Conservation (phyloP, 768 basidiomycete genomes). For the Exidia glandulosa region DNA sequence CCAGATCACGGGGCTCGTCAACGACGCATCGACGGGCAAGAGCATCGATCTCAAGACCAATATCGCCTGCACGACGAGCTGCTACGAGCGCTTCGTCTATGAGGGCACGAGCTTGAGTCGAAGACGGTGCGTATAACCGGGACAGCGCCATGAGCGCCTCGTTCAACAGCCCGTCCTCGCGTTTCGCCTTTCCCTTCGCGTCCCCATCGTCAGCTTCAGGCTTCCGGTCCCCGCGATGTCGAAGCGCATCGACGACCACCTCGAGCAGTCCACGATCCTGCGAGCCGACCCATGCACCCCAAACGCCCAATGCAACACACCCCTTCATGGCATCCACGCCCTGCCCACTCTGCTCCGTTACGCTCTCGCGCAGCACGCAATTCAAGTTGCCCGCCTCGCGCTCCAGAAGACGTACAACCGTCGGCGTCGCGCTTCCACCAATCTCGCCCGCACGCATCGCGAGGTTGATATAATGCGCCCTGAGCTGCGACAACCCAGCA, state of each 20-base stretch:
- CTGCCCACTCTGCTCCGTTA: not conserved
- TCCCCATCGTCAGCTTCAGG: too few species aligned
- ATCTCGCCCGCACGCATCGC: not conserved
- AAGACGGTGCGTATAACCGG: not conserved
- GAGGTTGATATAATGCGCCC: not conserved
- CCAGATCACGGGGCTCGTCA: not conserved
- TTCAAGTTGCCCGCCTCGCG: not conserved
- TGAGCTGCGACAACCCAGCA: not conserved
- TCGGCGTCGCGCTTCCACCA: not conserved
- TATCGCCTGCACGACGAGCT: not conserved
- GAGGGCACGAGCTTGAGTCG: not conserved
- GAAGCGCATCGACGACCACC: not conserved
- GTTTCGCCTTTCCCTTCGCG: too few species aligned
- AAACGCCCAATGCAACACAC: not conserved
- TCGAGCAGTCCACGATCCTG: not conserved
- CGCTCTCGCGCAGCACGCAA: not conserved
- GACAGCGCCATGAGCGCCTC: not conserved
- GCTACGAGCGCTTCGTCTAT: not conserved
- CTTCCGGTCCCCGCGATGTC: not conserved
- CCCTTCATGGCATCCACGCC: not conserved
- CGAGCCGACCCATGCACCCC: not conserved
- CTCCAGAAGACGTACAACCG: not conserved
- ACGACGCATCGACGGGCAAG: not conserved
- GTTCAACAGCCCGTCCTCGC: not conserved
- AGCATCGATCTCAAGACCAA: not conserved